Evolutionary conservation across 805 yeast species (phyloP).

Genomic region (Jamesozyma rosinii): DNA sequence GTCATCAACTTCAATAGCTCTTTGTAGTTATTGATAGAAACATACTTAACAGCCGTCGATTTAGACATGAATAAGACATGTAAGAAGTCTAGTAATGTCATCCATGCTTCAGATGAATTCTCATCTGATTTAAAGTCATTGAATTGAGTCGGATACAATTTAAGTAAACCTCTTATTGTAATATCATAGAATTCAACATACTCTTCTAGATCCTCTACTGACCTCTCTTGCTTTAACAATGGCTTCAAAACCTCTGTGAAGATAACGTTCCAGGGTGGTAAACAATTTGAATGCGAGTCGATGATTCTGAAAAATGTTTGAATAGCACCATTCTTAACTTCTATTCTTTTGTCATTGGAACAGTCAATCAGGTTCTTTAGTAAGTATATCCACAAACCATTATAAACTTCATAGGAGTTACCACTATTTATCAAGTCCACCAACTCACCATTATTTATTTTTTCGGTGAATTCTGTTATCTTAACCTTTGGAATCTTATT

Average conservation of each 20-base stretch:
- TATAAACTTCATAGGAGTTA: constrained; percentile 20
- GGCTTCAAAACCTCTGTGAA: constrained; percentile 52
- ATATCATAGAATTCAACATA: constrained; percentile 56
- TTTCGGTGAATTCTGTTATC: constrained; percentile 1
- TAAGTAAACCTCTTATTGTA: constrained; percentile 56
- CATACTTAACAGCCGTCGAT: constrained; percentile 36
- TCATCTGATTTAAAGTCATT: constrained; percentile 23
- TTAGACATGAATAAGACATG: constrained; percentile 33
- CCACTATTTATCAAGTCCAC: constrained; percentile 20
- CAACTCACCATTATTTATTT: constrained; percentile 20
- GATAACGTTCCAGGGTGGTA: constrained; percentile 62
- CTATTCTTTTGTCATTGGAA: constrained; percentile 57
- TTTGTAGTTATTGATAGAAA: constrained; percentile 48
- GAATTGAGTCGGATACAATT: constrained; percentile 49
- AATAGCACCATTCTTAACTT: constrained; percentile 81
- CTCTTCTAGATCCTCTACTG: constrained; percentile 31
- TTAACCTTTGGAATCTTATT: not conserved
- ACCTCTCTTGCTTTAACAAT: constrained; percentile 30
- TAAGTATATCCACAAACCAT: constrained; percentile 55
- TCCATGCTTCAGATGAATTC: constrained; percentile 41
- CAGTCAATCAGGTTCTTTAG: constrained; percentile 53
- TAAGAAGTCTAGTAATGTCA: constrained; percentile 43
- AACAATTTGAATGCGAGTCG: constrained; percentile 54
- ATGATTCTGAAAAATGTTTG: constrained; percentile 80
- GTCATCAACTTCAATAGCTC: constrained; percentile 41